Base-by-base conservation (phyloP, 495 filamentous ascomycete genomes). In the Aspergillus affinis region DNA sequence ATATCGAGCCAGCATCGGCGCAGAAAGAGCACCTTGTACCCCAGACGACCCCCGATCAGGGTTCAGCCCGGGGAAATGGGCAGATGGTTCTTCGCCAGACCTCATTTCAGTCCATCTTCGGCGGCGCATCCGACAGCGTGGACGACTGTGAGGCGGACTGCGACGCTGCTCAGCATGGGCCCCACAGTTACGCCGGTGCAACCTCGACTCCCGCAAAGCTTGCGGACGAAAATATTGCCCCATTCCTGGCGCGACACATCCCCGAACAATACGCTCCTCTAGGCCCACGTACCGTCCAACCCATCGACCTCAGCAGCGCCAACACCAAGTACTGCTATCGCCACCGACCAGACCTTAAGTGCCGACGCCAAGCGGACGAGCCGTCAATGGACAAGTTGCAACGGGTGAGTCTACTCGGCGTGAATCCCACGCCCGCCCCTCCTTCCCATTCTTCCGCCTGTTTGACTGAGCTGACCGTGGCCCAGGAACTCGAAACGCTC, bases 321-420 rank as follows among this genome's bases (percentile, higher is more conserved):
- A 97, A 94, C 69, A 94, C 91, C 51, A 92, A 89, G 71, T 98
- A 91, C 76, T 99, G 94, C 73, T 98, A 99, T 73, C 86, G 94
- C 30, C 94, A 99, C 71, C 83, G 90, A 48, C 95, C 94, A 20
- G 95, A 98, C 68, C 84, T 93, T 29, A 97, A 97, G 76, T 99
- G 94, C 73, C 78, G 91, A 55, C 83, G 93, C 55, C 91, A 94
- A 57, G 92, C 90, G 44, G 91, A 98, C 75, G 94, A 98, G 72
- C 87, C 90, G 41, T 92, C 93, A 45, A 98, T 97, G 95, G 90
- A 92, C 65, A 88, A 91, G 74, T 81, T 99, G 57, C 94, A 98
- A 69, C 85, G 84, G 67, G 90, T 92, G 55, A 86, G 73, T 27
- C 41, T 45, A 12, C 20, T 6, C 26, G n/a, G 9, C n/a, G 17